A percentile compares a stretch with the other conserved stretches of the same genome.
These are phyloP conservation scores for Stentor roeselii DNA, from an alignment of 73 alveolate species.

Conservation along the genomic window DNA sequence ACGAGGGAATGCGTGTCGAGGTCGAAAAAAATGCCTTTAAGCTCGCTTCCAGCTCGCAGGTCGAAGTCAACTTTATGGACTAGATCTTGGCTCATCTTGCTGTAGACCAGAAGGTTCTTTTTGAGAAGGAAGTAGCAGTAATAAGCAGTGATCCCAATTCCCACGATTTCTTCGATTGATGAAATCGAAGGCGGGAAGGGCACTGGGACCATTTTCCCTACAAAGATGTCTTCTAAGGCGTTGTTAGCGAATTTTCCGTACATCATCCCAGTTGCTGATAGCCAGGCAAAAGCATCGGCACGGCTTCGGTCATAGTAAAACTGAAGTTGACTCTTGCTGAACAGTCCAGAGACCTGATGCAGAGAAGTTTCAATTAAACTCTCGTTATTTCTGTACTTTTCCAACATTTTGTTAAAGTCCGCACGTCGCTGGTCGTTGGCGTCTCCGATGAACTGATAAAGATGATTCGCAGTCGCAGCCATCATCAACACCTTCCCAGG, in stretches of 20 bases:
- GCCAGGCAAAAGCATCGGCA: conserved; percentile 31
- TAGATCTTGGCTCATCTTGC: conserved; percentile 55
- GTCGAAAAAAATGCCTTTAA: conserved; percentile 50
- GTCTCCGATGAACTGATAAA: conserved; percentile 19
- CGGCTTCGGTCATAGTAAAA: not conserved
- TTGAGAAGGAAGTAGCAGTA: conserved; percentile 52
- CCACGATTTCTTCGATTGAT: not conserved
- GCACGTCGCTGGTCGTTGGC: conserved; percentile 4
- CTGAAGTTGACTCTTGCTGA: conserved; percentile 13
- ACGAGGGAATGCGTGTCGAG: conserved; percentile 43
- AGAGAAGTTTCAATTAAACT: not conserved
- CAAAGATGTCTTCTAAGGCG: conserved; percentile 6
- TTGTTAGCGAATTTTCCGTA: not conserved
- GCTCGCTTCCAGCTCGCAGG: conserved; percentile 36
- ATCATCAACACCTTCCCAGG: conserved; percentile 1
- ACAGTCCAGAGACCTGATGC: not conserved
- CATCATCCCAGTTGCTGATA: conserved; percentile 7
- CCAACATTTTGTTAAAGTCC: conserved; percentile 1
- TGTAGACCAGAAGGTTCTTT: conserved; percentile 40
- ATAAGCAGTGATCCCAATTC: conserved; percentile 41
- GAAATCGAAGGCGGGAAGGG: conserved; percentile 27
- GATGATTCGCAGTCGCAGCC: not conserved
- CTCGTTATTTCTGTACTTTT: not conserved
- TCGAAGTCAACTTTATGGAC: conserved; percentile 41
- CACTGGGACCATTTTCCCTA: not conserved